Percentiles rank a stretch among this genome's conserved stretches.
Evolutionary conservation across 257 asterid species (phyloP).

Genomic region (Phtheirospermum japonicum): DNA sequence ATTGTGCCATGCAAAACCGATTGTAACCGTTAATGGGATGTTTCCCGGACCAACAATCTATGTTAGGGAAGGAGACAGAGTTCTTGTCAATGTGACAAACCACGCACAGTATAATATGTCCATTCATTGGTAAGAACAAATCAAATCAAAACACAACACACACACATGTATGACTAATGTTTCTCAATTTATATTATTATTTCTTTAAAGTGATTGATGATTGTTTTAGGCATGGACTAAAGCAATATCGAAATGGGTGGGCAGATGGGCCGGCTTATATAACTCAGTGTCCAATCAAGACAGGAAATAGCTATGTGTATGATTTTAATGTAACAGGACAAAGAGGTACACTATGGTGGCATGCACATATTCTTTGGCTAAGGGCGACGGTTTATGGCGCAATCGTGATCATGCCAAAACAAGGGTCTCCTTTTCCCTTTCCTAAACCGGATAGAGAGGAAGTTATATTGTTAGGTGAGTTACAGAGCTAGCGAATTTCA

Average conservation of each 20-base stretch:
- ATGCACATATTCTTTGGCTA: slow-evolving; percentile 72
- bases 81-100: slow-evolving; percentile 56
- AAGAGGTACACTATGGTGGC: slow-evolving; percentile 77
- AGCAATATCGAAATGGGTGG: slow-evolving; percentile 67
- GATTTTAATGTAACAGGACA: slow-evolving; percentile 65
- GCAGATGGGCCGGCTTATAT: slow-evolving; percentile 68
- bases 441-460: slow-evolving; percentile 52
- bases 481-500: not conserved
- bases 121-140: slow-evolving; percentile 52
- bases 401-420: slow-evolving; percentile 44
- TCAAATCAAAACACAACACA: too few relatives aligned
- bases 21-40: slow-evolving; percentile 61
- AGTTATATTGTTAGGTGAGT: slow-evolving; percentile 48
- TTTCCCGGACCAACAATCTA: slow-evolving; percentile 65
- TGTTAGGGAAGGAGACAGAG: slow-evolving; percentile 54
- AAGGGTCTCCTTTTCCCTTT: slow-evolving; percentile 51
- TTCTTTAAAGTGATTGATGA: too few relatives aligned
- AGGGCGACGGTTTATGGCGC: slow-evolving; percentile 67
- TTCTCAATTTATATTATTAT: too few relatives aligned
- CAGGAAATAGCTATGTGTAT: slow-evolving; percentile 48
- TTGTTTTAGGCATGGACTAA: slow-evolving; percentile 54
- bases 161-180: not conserved
- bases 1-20: slow-evolving; percentile 64
- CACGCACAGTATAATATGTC: slow-evolving; percentile 59
- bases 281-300: slow-evolving; percentile 64